Evolutionary conservation across 2,329 filamentous ascomycete genomes (phyloP), one percentile per base, ranked within the genome.

Genomic region (Scedosporium dehoogii): DNA sequence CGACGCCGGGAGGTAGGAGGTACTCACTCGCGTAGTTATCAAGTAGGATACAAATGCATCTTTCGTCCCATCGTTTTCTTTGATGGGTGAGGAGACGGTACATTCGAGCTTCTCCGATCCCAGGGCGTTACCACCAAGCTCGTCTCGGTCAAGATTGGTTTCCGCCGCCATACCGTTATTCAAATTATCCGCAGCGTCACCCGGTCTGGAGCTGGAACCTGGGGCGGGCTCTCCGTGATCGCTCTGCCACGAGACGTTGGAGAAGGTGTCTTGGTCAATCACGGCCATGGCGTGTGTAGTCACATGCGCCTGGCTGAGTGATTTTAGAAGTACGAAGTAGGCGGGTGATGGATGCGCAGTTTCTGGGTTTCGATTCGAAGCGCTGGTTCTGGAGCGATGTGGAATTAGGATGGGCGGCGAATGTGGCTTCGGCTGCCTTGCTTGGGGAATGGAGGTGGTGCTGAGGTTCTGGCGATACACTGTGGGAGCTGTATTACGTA

Each of bases 41-140:
- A 96, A 81, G 73, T 99, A 99, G 10, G 94, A 97, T 63, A 97
- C 89, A 77, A 96, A 99, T 61, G 91, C 89, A 75, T 97, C 94
- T 75, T 97, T 97, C 64, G 92, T 96, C 58, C 94, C 93, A 70
- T 97, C 91, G 70, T 93, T 94, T 79, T 97, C 94, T 76, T 97
- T 97, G 74, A 93, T 84, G 21, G 94, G 92, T 63, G 87, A 84
- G 62, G 86, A 85, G 18, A 99, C 93, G 18, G 79, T 85, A 73
- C 92, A 97, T 71, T 96, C 89, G 53, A 99, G 82, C 63, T 85
- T 82, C 67, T 96, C 93, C 25, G 58, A 51, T 7, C 62, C 62
- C 25, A 60, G 23, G 18, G 63, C 48, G 23, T 63, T 56, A 2
- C 62, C 64, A 21, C 63, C 59, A 10, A 64, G 60, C 18, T 65